These are phyloP conservation scores for Phalaenopsis equestris DNA, from an alignment of 106 monocot genomes.

Conservation along the genomic window DNA sequence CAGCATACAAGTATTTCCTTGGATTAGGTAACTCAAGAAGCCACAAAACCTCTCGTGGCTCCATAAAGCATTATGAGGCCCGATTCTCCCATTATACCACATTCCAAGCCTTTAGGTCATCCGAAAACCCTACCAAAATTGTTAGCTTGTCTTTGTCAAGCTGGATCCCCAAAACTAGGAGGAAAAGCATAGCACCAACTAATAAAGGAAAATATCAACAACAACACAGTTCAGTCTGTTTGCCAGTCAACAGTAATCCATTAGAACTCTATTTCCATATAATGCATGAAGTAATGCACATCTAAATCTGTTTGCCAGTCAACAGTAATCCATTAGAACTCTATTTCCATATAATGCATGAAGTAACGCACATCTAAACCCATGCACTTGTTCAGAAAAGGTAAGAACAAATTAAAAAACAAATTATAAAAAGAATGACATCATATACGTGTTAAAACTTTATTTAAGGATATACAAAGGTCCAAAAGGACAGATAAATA, in stretches of 20 bases:
- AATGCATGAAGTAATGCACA: neutral
- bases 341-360: too few relatives aligned
- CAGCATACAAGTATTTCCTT: neutral
- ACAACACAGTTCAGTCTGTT: neutral
- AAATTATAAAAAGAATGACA: neutral
- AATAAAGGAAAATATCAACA: neutral
- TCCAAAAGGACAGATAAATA: neutral
- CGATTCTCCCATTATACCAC: neutral
- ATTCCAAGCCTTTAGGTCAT: neutral
- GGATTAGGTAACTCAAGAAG: neutral
- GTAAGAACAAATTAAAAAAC: neutral
- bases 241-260: neutral
- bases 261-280: too few relatives aligned
- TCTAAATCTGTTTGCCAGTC: neutral
- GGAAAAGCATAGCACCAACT: neutral
- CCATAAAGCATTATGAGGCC: neutral
- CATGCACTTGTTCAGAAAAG: neutral
- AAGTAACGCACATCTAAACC: neutral
- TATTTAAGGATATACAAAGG: neutral
- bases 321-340: neutral
- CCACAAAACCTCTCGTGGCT: neutral
- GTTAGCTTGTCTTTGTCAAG: neutral
- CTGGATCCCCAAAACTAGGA: neutral
- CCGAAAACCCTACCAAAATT: neutral
- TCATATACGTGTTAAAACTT: neutral